Evolutionary conservation across 805 yeast genomes (phyloP).

Genomic region (Myxozyma mucilagina): DNA sequence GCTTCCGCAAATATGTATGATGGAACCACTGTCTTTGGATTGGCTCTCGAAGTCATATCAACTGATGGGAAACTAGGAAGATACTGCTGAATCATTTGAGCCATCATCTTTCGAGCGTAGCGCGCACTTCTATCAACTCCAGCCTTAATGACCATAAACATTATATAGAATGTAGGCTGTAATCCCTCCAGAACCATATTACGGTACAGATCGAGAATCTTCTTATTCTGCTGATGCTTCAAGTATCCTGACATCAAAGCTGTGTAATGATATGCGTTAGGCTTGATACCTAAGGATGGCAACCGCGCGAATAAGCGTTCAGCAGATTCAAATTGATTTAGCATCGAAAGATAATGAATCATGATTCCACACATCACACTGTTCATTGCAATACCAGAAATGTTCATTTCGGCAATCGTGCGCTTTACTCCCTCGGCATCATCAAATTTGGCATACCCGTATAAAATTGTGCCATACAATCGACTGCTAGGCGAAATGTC

Average conservation of each 20-base stretch:
- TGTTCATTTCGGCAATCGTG: conserved; percentile 15
- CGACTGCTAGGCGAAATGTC: conserved; percentile 15
- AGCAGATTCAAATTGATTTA: conserved; percentile 17
- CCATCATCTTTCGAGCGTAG: conserved; percentile 5
- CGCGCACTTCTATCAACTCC: neutral
- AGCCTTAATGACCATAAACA: conserved; percentile 43
- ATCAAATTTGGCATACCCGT: conserved; percentile 11
- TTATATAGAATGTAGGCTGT: conserved; percentile 31
- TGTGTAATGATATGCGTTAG: conserved; percentile 26
- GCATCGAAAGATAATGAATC: conserved; percentile 23
- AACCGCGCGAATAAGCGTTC: conserved; percentile 16
- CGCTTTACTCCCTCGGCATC: conserved; percentile 14
- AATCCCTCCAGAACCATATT: conserved; percentile 20
- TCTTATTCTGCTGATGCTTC: neutral
- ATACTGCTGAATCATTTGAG: neutral
- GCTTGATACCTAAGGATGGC: conserved; percentile 5
- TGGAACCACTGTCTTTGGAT: conserved; percentile 19
- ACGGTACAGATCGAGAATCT: conserved; percentile 10
- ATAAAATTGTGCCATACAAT: conserved; percentile 19
- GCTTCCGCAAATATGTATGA: conserved; percentile 19
- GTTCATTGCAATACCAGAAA: conserved; percentile 7
- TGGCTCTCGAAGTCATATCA: conserved; percentile 13
- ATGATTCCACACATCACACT: conserved; percentile 15
- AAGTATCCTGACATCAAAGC: conserved; percentile 23
- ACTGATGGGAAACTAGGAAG: conserved; percentile 9